These are phyloP conservation scores for Kwoniella shivajii DNA, from an alignment of 1,284 basidiomycete species.

Conservation along the genomic window DNA sequence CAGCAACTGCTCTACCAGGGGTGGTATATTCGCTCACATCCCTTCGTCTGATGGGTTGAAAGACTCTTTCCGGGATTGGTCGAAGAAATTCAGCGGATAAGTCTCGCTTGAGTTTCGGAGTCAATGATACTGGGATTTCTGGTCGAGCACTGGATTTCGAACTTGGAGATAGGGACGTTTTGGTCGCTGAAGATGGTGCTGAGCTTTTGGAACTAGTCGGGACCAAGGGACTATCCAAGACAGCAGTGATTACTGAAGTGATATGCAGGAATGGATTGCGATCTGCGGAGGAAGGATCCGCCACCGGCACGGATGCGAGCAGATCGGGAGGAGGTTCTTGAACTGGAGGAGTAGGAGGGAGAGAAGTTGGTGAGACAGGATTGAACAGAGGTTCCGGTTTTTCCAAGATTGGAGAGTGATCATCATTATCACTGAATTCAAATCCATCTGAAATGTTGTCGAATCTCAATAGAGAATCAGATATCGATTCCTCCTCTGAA, in stretches of 20 bases:
- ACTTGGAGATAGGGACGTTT: neutral
- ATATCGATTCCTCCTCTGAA: neutral
- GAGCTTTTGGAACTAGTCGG: neutral
- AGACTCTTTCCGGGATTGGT: conserved; percentile 1
- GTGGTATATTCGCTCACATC: conserved; percentile 3
- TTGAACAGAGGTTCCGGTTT: neutral
- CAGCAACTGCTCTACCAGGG: neutral
- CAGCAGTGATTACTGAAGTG: neutral
- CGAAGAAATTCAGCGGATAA: conserved; percentile 4
- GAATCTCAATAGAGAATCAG: neutral
- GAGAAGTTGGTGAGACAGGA: neutral
- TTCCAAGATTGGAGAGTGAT: neutral
- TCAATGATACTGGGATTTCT: conserved; percentile 1
- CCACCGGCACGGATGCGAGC: neutral
- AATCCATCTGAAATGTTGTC: neutral
- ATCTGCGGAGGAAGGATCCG: neutral
- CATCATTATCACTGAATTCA: conserved; percentile 2
- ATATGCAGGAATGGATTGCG: neutral
- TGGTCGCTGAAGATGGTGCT: neutral
- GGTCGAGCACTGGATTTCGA: neutral
- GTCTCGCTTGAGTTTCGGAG: conserved; percentile 1
- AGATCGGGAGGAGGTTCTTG: neutral
- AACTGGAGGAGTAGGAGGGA: neutral
- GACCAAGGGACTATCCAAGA: neutral
- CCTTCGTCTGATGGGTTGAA: conserved; percentile 4